Percentiles rank a stretch among this genome's conserved stretches.
These are phyloP conservation scores for Xerocomus spinulosus DNA, from an alignment of 768 basidiomycete species.

Conservation along the genomic window DNA sequence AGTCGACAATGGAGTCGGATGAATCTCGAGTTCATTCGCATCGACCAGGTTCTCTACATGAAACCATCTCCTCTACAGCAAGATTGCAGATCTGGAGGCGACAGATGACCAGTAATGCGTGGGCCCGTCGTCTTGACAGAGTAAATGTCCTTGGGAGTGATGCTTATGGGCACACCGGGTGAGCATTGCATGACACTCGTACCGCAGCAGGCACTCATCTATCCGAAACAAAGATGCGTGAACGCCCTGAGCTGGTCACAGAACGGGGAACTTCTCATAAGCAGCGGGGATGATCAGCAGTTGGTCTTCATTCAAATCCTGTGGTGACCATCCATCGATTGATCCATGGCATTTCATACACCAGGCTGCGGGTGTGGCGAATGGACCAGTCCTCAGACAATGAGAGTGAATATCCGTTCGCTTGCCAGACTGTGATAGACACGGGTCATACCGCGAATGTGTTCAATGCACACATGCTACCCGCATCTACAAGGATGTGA, in stretches of 20 bases:
- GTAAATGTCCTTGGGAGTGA: constrained; percentile 69
- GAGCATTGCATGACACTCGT: no score
- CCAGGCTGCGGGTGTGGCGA: constrained; percentile 74
- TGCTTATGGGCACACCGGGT: constrained; percentile 67
- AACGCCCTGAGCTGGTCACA: constrained; percentile 74
- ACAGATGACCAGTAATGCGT: constrained; percentile 21
- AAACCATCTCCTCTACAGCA: constrained; percentile 18
- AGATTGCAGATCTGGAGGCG: constrained; percentile 21
- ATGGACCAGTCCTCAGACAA: constrained; percentile 43
- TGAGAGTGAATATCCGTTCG: constrained; percentile 55
- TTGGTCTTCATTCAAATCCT: constrained; percentile 23
- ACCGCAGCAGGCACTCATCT: background rate
- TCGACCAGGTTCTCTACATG: constrained; percentile 5
- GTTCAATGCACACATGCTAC: constrained; percentile 79
- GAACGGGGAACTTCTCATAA: constrained; percentile 60
- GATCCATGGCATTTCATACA: constrained; percentile 1
- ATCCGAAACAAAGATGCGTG: constrained; percentile 54
- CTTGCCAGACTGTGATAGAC: constrained; percentile 59
- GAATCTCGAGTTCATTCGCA: constrained; percentile 1
- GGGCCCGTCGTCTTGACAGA: constrained; percentile 46
- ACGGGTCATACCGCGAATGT: constrained; percentile 85
- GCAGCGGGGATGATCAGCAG: constrained; percentile 73
- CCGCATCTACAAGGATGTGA: constrained; percentile 74
- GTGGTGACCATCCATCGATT: background rate
- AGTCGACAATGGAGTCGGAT: constrained; percentile 13